phyloP scores from a whole-genome alignment of 345 rosid species.

The Zanthoxylum bungeanum region DNA sequence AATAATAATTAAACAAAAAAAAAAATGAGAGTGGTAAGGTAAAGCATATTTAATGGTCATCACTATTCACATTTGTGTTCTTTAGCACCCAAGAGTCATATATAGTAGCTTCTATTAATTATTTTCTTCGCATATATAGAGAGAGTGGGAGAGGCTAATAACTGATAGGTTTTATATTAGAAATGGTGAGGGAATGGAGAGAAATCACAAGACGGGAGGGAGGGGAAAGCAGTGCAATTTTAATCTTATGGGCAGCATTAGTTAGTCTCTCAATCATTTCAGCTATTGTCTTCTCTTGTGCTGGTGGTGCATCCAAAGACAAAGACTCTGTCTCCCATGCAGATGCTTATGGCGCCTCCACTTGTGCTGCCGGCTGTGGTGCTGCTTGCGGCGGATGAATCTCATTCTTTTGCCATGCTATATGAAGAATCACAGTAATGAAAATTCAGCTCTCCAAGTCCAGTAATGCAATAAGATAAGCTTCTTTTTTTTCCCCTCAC shows the following conservation, averaged over 20 bases:
- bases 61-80: not conserved
- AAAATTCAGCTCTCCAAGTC: not conserved
- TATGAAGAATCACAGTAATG: not conserved
- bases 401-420: not conserved
- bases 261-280: slow-evolving; percentile 32
- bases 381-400: slow-evolving; percentile 50
- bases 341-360: slow-evolving; percentile 24
- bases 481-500: too few relatives aligned
- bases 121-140: not conserved
- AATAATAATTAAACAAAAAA: too few relatives aligned
- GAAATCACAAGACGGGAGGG: not conserved
- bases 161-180: too few relatives aligned
- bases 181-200: slow-evolving; percentile 33
- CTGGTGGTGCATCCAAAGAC: slow-evolving; percentile 50
- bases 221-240: slow-evolving; percentile 4
- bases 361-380: slow-evolving; percentile 45
- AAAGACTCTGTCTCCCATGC: slow-evolving; percentile 26
- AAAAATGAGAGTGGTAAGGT: too few relatives aligned
- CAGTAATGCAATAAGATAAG: not conserved
- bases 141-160: not conserved
- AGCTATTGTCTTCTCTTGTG: slow-evolving; percentile 41
- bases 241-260: slow-evolving; percentile 32
- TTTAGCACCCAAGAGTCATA: not conserved
- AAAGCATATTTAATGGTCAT: not conserved
- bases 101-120: not conserved